Percentiles rank a stretch among this genome's conserved stretches.
These are phyloP conservation scores for Telfairia occidentalis DNA, from an alignment of 331 rosid genomes.

Conservation along the genomic window DNA sequence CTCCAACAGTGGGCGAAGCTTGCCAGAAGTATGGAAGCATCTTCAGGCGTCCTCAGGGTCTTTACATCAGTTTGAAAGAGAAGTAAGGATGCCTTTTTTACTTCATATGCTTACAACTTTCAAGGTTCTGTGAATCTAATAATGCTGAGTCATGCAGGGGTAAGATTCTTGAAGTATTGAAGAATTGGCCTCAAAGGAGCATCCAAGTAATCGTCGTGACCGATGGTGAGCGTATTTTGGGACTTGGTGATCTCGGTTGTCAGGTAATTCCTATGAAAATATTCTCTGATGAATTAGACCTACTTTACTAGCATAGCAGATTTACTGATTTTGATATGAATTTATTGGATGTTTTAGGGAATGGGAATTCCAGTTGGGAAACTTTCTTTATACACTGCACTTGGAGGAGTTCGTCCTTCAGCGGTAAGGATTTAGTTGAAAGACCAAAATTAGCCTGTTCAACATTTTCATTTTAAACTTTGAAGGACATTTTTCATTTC, in stretches of 20 bases:
- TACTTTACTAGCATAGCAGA: not conserved
- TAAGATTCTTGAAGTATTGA: slow-evolving; percentile 85
- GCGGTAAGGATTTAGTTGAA: slow-evolving; percentile 40
- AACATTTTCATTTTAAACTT: not conserved
- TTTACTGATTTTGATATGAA: not conserved
- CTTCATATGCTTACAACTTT: not conserved
- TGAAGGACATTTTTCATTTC: not conserved
- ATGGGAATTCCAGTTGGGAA: slow-evolving; percentile 99
- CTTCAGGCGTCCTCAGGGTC: slow-evolving; percentile 92
- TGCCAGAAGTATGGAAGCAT: slow-evolving; percentile 98
- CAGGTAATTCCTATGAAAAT: slow-evolving; percentile 38
- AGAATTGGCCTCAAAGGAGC: slow-evolving; percentile 84
- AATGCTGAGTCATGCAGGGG: slow-evolving; percentile 42
- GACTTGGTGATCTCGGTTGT: slow-evolving; percentile 98
- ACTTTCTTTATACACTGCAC: slow-evolving; percentile 80
- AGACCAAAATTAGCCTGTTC: slow-evolving; percentile 11
- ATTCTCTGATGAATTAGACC: not conserved
- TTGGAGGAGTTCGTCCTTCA: slow-evolving; percentile 98
- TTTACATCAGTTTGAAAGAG: slow-evolving; percentile 88
- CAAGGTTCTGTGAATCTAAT: not conserved
- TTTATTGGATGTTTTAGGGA: slow-evolving; percentile 40
- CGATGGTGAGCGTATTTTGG: slow-evolving; percentile 96
- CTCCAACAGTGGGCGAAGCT: slow-evolving; percentile 98
- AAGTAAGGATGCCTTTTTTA: slow-evolving; percentile 31
- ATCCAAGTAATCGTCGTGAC: slow-evolving; percentile 95